Conservation (phyloP, 2,329 filamentous ascomycete species). For the Trichothecium sympodiale region DNA sequence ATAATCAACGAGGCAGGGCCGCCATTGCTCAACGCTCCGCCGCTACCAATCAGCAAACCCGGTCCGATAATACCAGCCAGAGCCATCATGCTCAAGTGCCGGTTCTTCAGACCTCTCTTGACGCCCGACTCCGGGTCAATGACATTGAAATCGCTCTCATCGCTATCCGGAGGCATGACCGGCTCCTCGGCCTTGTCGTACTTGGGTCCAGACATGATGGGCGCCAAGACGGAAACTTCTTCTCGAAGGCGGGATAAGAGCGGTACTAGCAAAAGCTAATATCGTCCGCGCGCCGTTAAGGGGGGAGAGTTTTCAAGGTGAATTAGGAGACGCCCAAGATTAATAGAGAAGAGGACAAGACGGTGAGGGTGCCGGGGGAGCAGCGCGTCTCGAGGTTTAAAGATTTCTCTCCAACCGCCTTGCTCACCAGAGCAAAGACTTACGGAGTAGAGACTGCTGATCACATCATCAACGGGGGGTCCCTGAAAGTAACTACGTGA, state of each 20-base stretch:
- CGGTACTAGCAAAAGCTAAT: too few species aligned
- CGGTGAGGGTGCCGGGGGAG: too few species aligned
- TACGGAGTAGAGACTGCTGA: background rate
- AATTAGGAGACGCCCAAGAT: too few species aligned
- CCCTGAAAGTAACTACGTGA: too few species aligned
- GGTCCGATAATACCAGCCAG: conserved; percentile 55
- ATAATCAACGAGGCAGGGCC: conserved; percentile 64
- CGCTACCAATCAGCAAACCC: conserved; percentile 60
- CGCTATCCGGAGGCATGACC: conserved; percentile 6
- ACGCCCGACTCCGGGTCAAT: conserved; percentile 55
- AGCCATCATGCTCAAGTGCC: conserved; percentile 57
- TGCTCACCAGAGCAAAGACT: background rate
- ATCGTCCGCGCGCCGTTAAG: too few species aligned
- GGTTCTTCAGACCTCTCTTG: conserved; percentile 57
- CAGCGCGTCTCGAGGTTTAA: background rate
- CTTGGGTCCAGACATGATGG: too few species aligned
- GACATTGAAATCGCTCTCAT: conserved; percentile 21
- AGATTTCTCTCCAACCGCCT: background rate
- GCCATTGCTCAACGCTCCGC: conserved; percentile 55
- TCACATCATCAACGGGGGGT: background rate
- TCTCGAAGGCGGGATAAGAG: too few species aligned
- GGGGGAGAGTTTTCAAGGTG: too few species aligned
- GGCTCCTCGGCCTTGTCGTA: conserved; percentile 9
- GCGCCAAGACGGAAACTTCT: too few species aligned
- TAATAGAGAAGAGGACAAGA: too few species aligned